Base-by-base conservation (phyloP, 345 rosid genomes). In the Gossypium raimondii region DNA sequence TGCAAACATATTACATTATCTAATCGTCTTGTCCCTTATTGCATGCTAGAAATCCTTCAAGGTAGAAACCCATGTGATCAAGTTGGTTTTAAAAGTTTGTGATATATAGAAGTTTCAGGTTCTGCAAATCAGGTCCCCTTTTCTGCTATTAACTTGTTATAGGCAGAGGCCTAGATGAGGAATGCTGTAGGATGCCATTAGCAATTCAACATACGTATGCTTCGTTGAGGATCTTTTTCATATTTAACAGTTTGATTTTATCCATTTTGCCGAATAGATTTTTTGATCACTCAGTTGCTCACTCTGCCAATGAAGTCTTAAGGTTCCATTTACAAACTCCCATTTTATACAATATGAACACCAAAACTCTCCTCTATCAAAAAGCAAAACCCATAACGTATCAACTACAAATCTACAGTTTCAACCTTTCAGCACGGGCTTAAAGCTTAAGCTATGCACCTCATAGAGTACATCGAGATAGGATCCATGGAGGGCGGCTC, bases 381-480 rank as follows among this genome's bases (percentile, higher is more conserved):
- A n/a, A 55, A 13, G 16, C 11, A 58, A 24, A 59, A 8, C 41
- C 64, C 5, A 1, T 12, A 60, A 25, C 64, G 17, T 59, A 59
- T 59, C 38, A 24, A 60, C 64, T 14, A 29, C n/a, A 17, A 53
- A 63, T 63, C 12, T 41, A 64, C 50, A 52, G 4, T 51, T 34
- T 2, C 58, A 0, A 11, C 25, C 18, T 57, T 18, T 6, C 13
- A 9, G 10, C 47, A 11, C 7, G 41, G 41, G 41, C 11, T 27
- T 13, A 11, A 12, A 13, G 14, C 45, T 72, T 82, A 87, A 0
- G 88, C 86, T 9, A 90, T 88, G 22, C 86, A 86, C 45, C 95
- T 79, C 84, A 76, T 85, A 10, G 93, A 88, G 73, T 78, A 88
- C 64, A 75, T 4, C 6, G 86, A 70, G 70, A 82, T 41, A 0